Evolutionary conservation across 176 grass and related monocot species (phyloP), one percentile per base, ranked within the genome.

Genomic region (Paspalum notatum): DNA sequence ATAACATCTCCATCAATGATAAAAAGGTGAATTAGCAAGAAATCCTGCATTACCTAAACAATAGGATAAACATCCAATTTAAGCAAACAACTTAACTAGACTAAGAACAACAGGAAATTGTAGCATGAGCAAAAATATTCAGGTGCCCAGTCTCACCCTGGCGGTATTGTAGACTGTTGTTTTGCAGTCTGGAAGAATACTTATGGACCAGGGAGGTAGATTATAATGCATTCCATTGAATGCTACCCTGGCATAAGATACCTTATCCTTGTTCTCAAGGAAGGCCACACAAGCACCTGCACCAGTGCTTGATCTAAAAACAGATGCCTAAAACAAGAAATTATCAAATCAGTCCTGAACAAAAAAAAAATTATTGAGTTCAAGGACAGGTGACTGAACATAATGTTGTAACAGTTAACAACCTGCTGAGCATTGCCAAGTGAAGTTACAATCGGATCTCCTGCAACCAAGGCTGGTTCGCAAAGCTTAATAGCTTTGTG

Each of bases 121-220:
- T 49, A 52, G 51, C 48, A 65, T 57, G 62, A 63, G 71, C 32
- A 5, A 75, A 54, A 72, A 57, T 21, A 62, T 6, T 76, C 22
- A 68, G 66, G 62, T 76, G 48, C 50, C 26, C 42, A 39, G 38
- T 81, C 90, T 98, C 82, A 99, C 96, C 82, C 72, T 95, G 62
- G 96, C 96, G 1, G 92, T 99, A 84, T 99, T 99, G 87, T 90
- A 91, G 40, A 95, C 86, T 56, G 88, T 93, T 51, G 96, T 99
- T 86, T 91, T 93, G 85, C 96, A 99, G 47, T 99, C 96, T 42
- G 96, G 96, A 38, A 99, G 92, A 83, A 99, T 90, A 54, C 92
- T 95, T 85, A 95, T 90, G 72, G 96, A 99, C 96, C 96, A 99
- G 27, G 96, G 88, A 57, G 96, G 96, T 62, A 99, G 82, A 82